Evolutionary conservation across 2,329 filamentous ascomycete genomes (phyloP).

Genomic region (Pseudomassariella vexata): DNA sequence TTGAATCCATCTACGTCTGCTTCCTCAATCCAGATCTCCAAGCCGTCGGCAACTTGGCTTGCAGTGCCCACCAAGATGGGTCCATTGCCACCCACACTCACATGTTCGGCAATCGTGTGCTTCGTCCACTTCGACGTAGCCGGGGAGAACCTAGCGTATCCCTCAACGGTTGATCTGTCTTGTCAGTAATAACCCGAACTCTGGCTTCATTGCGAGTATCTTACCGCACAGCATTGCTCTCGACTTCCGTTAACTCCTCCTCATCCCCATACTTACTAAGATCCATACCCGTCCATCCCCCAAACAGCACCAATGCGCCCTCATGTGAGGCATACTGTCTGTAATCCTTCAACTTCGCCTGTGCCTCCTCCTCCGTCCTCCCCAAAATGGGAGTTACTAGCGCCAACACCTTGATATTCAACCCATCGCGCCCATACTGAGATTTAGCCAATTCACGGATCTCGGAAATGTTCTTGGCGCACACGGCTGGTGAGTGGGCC

Average conservation of each 20-base stretch:
- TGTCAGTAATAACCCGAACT: not conserved
- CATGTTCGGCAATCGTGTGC: slow-evolving; percentile 60
- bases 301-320: slow-evolving; percentile 65
- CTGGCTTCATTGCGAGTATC: slow-evolving; percentile 11
- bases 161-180: slow-evolving; percentile 45
- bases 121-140: slow-evolving; percentile 67
- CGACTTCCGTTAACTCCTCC: slow-evolving; percentile 30
- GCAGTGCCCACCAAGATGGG: slow-evolving; percentile 60
- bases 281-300: slow-evolving; percentile 64
- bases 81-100: slow-evolving; percentile 62
- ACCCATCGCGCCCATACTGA: slow-evolving; percentile 49
- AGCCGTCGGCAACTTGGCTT: slow-evolving; percentile 57
- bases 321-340: slow-evolving; percentile 53
- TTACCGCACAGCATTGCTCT: slow-evolving; percentile 35
- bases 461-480: slow-evolving; percentile 56
- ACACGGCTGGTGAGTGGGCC: slow-evolving; percentile 56
- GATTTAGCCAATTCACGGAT: slow-evolving; percentile 50
- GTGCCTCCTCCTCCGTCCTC: slow-evolving; percentile 59
- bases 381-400: slow-evolving; percentile 62
- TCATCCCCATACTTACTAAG: slow-evolving; percentile 32
- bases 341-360: slow-evolving; percentile 57
- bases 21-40: slow-evolving; percentile 63
- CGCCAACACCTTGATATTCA: slow-evolving; percentile 61
- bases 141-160: slow-evolving; percentile 49
- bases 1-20: slow-evolving; percentile 73